Evolutionary conservation across 139 green algal species (phyloP).

Genomic region (Pleodorina starrii): DNA sequence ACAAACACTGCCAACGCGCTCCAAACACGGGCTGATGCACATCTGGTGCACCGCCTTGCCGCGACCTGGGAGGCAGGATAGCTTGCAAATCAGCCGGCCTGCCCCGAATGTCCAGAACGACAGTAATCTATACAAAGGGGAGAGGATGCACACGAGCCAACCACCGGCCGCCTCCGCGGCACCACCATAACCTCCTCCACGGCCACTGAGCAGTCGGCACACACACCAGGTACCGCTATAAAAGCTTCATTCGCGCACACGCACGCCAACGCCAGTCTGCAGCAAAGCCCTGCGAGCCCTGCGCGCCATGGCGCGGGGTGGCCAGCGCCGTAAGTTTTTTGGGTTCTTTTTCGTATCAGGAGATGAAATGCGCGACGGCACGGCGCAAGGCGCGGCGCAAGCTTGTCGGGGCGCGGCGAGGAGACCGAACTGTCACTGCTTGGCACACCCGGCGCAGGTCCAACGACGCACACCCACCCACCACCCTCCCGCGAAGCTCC

Average conservation of each 20-base stretch:
- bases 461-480: neutral
- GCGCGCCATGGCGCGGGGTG: neutral
- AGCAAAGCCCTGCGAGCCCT: neutral
- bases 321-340: neutral
- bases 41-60: neutral
- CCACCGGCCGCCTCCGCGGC: neutral
- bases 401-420: neutral
- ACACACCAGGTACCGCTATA: neutral
- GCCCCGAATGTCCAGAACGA: neutral
- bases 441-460: neutral
- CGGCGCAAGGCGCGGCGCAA: neutral
- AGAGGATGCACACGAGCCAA: neutral
- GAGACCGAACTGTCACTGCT: neutral
- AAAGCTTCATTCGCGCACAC: neutral
- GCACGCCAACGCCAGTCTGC: neutral
- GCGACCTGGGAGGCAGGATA: neutral
- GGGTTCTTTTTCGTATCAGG: neutral
- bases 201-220: neutral
- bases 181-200: neutral
- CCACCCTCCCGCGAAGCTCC: neutral
- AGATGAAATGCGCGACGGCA: neutral
- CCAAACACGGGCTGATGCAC: neutral
- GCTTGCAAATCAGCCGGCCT: neutral
- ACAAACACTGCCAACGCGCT: neutral
- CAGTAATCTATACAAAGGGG: too few species aligned